A percentile compares a stretch with the other conserved stretches of the same genome.
Conservation (phyloP, 2,329 filamentous ascomycete species). For the Penicillium sp. region DNA sequence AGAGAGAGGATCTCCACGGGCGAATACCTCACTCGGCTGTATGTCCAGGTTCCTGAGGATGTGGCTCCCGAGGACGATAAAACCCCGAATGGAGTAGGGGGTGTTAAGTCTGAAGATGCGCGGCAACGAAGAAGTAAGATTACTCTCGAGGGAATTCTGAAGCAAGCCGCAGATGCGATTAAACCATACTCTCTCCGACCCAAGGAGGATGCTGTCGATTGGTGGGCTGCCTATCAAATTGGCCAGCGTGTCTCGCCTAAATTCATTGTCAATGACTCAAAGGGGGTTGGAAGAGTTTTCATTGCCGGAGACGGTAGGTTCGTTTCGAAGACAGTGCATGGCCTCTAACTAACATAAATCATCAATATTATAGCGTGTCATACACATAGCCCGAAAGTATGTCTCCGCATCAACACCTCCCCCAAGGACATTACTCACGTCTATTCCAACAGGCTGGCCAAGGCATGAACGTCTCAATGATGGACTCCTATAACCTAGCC, state of each 20-base stretch:
- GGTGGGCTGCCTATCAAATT: conserved; percentile 75
- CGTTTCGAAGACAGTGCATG: neutral
- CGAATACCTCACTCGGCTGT: conserved; percentile 68
- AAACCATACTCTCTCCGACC: conserved; percentile 66
- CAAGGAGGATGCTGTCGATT: conserved; percentile 58
- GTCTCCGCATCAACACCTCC: neutral
- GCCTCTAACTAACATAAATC: neutral
- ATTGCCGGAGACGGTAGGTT: conserved; percentile 61
- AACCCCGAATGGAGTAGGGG: conserved; percentile 40
- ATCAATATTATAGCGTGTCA: conserved; percentile 62
- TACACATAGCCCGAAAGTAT: conserved; percentile 67
- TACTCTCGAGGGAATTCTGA: conserved; percentile 61
- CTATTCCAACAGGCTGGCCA: conserved; percentile 56
- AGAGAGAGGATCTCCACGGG: conserved; percentile 60
- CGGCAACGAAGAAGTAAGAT: conserved; percentile 63
- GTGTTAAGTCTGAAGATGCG: conserved; percentile 60
- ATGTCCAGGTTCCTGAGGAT: conserved; percentile 45
- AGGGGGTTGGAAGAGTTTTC: conserved; percentile 68
- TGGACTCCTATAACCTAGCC: conserved; percentile 50
- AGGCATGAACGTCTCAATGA: conserved; percentile 76
- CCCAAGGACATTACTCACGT: neutral
- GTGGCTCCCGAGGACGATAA: conserved; percentile 23
- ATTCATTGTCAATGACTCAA: conserved; percentile 58
- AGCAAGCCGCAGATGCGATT: conserved; percentile 63
- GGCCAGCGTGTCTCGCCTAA: conserved; percentile 60